Base-by-base conservation (phyloP, 805 yeast species). In the Naumovozyma castellii region DNA sequence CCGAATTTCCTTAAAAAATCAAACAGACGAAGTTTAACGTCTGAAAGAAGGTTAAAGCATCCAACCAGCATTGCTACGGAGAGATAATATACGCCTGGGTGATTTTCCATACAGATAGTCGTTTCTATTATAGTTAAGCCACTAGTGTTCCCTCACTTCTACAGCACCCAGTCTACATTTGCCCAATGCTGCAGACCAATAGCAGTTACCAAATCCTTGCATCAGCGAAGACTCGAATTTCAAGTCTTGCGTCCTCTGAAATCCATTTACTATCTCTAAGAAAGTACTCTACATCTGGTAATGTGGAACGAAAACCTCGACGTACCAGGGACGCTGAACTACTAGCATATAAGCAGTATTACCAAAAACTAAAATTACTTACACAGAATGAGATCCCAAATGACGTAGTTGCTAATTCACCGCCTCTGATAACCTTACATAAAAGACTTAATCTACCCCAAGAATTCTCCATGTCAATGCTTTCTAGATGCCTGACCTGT, bases 401-500 rank as follows among this genome's bases (percentile, higher is more conserved):
- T 41, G 74, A 68, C 18, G 65, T 71, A 15, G 82, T 83, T 3
- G 45, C 53, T 3, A 64, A 74, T 53, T 75, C 86, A 9, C 84
- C 95, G 2, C 72, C 80, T n/a, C 68, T 92, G 39, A 73, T 73
- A 29, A 79, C 96, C 3, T 70, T 90, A 43, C 95, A 85, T 53
- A 66, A 83, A 15, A 76, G 98, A 61, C 67, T 90, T 39, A 61
- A 70, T 15, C 69, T 90, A 38, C 81, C 92, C 5, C 50, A 64
- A 18, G 53, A 61, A 5, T 82, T 75, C 53, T 59, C 77, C 41
- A 68, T 72, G 31, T 69, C 86, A 10, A 76, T 90, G 1, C 69
- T 92, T 44, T 88, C 95, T 1, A 81, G 88, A 54, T 75, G 92
- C 33, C 70, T 92, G 47, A 83, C 88, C 39, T 76, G 87, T 50